Evolutionary conservation across 768 basidiomycete species (phyloP).

Genomic region (Tylopilus felleus): DNA sequence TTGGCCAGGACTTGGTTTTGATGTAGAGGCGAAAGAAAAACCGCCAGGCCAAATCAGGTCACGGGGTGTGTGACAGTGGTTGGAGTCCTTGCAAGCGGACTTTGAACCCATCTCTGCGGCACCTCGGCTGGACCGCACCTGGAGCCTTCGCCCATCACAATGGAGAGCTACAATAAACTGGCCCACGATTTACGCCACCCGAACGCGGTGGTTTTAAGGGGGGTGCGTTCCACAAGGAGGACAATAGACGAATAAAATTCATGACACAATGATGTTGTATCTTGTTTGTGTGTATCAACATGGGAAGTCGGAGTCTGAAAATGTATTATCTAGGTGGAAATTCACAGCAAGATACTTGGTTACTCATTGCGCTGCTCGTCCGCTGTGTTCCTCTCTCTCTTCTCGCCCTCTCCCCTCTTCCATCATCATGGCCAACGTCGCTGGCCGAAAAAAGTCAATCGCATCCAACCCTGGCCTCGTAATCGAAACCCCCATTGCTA

Average conservation of each 20-base stretch:
- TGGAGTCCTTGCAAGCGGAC: slow-evolving; percentile 30
- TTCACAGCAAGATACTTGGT: not conserved
- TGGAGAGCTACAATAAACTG: too few species aligned
- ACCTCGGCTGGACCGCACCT: slow-evolving; percentile 3
- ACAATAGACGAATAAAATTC: too few species aligned
- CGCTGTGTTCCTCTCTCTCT: not conserved
- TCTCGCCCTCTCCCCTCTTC: slow-evolving; percentile 2
- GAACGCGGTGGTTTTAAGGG: too few species aligned
- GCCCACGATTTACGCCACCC: too few species aligned
- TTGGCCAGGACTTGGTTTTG: slow-evolving; percentile 31
- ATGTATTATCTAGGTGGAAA: slow-evolving; percentile 27
- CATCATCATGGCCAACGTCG: slow-evolving; percentile 48
- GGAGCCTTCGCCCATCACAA: not conserved
- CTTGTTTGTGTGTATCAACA: slow-evolving; percentile 31
- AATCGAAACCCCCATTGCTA: slow-evolving; percentile 72
- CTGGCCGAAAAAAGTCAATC: slow-evolving; percentile 79
- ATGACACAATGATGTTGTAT: slow-evolving; percentile 12
- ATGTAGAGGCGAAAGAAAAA: slow-evolving; percentile 21
- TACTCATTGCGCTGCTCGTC: not conserved
- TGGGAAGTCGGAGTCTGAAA: slow-evolving; percentile 28
- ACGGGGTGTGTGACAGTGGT: slow-evolving; percentile 24
- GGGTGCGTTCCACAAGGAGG: not conserved
- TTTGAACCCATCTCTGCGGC: slow-evolving; percentile 13
- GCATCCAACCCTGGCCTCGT: slow-evolving; percentile 59
- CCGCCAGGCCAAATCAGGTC: slow-evolving; percentile 6